Base-by-base conservation (phyloP, 164 flowering plant genomes). In the Tetracentron sinense region DNA sequence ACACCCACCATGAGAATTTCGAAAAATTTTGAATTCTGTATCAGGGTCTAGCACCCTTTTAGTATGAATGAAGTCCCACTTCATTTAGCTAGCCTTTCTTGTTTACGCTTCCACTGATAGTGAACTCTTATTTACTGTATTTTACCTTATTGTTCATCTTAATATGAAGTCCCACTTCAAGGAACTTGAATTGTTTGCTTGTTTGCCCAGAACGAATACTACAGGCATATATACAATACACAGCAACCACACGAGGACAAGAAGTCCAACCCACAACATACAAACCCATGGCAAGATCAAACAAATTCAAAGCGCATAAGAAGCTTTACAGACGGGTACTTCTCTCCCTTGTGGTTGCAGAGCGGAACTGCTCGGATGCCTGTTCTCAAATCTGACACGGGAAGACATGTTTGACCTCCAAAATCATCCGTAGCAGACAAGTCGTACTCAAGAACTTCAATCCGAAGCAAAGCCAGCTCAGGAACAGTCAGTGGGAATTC, bases 391-490 rank as follows among this genome's bases (percentile, higher is more conserved):
- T 89, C 96, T 5, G 72, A 77, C 23, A 87, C 78, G 0, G 96
- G 92, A 15, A 85, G 68, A 74, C 83, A 80, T 48, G 87, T 77
- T 69, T 89, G 96, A 44, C 96, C 96, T 21, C 81, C 91, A 62
- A 89, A 89, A 62, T 89, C 92, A 64, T 87, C 90, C 63, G 87
- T 89, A 57, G 81, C 90, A 3, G 90, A 81, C 83, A 75, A 80
- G 81, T 85, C 96, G 51, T 85, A 86, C 58, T 89, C 92, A 7
- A 78, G 86, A 56, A 83, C 96, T 72, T 85, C 92, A 35, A 87
- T 67, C 0, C 90, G 77, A 20, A 89, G 87, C 54, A 89, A 49
- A 64, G 92, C 96, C 21, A 89, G 75, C 65, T 89, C 96, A 19
- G 96, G 96, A 59, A 85, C 87, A n/a, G 77, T 85, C 21, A 89